Evolutionary conservation across 768 basidiomycete species (phyloP), one percentile per base, ranked within the genome.

Genomic region (Mrakia frigida): DNA sequence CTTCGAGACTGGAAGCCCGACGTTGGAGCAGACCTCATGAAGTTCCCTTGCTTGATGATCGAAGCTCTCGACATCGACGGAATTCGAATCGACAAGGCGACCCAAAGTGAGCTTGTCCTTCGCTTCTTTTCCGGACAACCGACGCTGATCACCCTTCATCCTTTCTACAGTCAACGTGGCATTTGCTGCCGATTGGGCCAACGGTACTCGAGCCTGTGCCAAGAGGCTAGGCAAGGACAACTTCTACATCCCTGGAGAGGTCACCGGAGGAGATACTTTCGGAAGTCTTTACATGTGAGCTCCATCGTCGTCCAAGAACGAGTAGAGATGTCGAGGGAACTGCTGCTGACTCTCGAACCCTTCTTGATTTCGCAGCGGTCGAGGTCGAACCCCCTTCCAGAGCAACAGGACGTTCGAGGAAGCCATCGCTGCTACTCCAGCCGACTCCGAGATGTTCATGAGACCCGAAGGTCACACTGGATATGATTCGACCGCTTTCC

Each of bases 61-160:
- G 88, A 88, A 53, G 91, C 94, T 0, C 88, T 96, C 68, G 94
- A 96, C 81, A 86, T 97, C 80, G 94, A 97, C 81, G 94, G 90
- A 74, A 95, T 96, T 82, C 94, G 94, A 84, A 90, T 97, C 84
- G 94, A 96, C 82, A 97, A 97, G 83, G 89, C 94, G 33, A 95
- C 93, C 0, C 94, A 97, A 82, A 50, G 46, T 50, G 46, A 50
- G 46, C 46, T 50, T 50, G 16, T 2, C 16, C 46, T 21, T 50
- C 18, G 2, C 13, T 50, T 14, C 46, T 16, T 50, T 50, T 14
- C 18, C 14, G 16, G 3, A 21, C 46, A 6, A 50, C 16, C 16
- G 18, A 50, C 16, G 46, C 46, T 50, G 46, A 50, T 18, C 46
- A 18, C 46, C 18, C 46, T 50, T 18, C 46, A 18, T 50, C 43